Percentiles rank a stretch among this genome's conserved stretches.
Evolutionary conservation across 495 filamentous ascomycete genomes (phyloP).

Genomic region (Aspergillus bertholletiae): DNA sequence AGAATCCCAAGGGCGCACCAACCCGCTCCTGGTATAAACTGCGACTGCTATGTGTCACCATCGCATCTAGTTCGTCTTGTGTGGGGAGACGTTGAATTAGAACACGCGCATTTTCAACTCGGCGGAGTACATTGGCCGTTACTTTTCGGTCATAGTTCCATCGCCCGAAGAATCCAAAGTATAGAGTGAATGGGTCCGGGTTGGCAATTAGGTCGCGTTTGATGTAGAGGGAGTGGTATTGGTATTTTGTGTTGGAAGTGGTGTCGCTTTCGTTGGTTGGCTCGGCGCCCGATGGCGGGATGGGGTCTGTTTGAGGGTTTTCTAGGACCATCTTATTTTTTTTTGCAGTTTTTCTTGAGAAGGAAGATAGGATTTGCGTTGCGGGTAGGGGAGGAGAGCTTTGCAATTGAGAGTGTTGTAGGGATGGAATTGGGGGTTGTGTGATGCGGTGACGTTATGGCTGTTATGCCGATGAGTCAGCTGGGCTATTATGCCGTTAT

Average conservation of each 20-base stretch:
- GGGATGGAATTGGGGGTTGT: too few species aligned
- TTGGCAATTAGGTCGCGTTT: neutral
- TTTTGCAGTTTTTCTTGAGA: too few species aligned
- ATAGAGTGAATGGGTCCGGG: slow-evolving; percentile 27
- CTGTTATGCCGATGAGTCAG: too few species aligned
- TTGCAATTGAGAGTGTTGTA: too few species aligned
- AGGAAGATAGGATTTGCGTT: too few species aligned
- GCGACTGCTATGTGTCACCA: slow-evolving; percentile 19
- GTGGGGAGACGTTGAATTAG: slow-evolving; percentile 24
- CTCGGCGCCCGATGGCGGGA: neutral
- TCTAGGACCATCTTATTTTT: slow-evolving; percentile 16
- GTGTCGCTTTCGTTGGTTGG: neutral
- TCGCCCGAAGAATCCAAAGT: slow-evolving; percentile 27
- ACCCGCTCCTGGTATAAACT: slow-evolving; percentile 18
- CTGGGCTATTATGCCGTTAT: too few species aligned
- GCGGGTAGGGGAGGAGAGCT: too few species aligned
- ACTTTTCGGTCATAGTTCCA: slow-evolving; percentile 17
- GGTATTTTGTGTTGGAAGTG: neutral
- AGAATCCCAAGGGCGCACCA: slow-evolving; percentile 17
- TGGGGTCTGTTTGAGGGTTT: neutral
- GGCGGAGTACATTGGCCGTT: slow-evolving; percentile 3
- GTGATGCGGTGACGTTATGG: too few species aligned
- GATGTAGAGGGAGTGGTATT: neutral
- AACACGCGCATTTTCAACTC: slow-evolving; percentile 17
- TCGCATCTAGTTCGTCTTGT: slow-evolving; percentile 37